Conservation (phyloP, 2,329 filamentous ascomycete species). For the Alternaria rosae region DNA sequence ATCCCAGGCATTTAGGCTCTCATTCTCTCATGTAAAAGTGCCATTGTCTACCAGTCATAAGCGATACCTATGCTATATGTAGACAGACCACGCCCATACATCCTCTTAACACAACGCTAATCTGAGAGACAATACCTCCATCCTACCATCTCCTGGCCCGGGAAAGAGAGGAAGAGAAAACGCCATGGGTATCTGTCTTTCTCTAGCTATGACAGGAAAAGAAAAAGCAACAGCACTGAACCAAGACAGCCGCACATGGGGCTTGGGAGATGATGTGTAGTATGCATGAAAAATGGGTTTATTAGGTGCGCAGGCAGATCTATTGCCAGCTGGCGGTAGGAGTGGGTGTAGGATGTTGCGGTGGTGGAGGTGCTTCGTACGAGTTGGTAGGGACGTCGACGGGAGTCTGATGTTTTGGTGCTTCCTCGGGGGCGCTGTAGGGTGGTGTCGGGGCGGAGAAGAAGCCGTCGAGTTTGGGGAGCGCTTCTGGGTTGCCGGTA, state of each 20-base stretch:
- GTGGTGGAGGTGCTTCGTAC: not conserved
- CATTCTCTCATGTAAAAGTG: not conserved
- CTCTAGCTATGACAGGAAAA: not conserved
- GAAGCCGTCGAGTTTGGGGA: conserved; percentile 21
- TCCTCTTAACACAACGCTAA: not conserved
- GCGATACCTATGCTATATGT: not conserved
- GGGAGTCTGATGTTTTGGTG: conserved; percentile 7
- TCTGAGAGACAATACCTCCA: not conserved
- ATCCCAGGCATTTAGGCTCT: not conserved
- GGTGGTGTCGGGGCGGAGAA: conserved; percentile 33
- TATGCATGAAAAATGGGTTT: not conserved
- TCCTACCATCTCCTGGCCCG: not conserved
- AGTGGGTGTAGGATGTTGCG: not conserved
- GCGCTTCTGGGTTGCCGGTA: conserved; percentile 3
- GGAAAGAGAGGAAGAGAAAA: not conserved
- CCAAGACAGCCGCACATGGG: not conserved
- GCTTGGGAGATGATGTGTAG: not conserved
- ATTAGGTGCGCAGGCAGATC: not conserved
- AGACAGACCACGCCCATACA: not conserved
- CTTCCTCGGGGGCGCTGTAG: conserved; percentile 30
- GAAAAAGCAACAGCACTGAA: not conserved
- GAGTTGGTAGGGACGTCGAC: not conserved
- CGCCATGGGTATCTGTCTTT: conserved; percentile 16
- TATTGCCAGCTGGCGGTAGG: conserved; percentile 28
- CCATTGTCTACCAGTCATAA: not conserved